Base-by-base conservation (phyloP, 2,329 filamentous ascomycete species). In the Fusarium sp. region DNA sequence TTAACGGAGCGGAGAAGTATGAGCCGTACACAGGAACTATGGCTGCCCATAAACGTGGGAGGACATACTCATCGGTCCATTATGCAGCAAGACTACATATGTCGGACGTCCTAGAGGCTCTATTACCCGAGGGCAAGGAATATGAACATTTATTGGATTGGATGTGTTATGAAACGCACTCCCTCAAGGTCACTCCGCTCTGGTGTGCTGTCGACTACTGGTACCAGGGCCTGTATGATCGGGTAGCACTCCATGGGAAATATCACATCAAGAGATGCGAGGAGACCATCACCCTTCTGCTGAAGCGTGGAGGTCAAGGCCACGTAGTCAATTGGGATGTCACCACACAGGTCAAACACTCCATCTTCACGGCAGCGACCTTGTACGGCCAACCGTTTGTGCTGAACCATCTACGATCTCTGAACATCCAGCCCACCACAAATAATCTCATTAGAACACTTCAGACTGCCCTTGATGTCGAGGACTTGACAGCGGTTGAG, bases 401-500 rank as follows among this genome's bases (percentile, higher is more conserved):
- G 45, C 14, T 48, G 26, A 48, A 48, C 14, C 45, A 48, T 22
- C 26, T 48, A 4, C 2, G 13, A 3, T 30, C 45, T 22, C 5
- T 48, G 9, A 14, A 12, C 20, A 6, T 48, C 7, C 26, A 30
- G 6, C 26, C 45, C 4, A 9, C 8, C 14, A 48, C 20, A 6
- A 15, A 22, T 1, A 48, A 22, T 48, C 45, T 48, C 45, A 48
- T 48, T 2, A 48, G 45, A 30, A 48, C 45, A 17, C 26, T 48
- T 10, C 45, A 48, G 26, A 30, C 2, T 30, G 26, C 45, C 20
- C 20, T 48, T 0, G 45, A 48, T 12, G 20, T 30, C 2, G 26
- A 48, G 20, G 45, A 48, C 0, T 0, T 48, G 0, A 48, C 26
- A 1, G 45, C 26, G 2, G 26, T 48, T 11, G 45, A 48, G 26